Conservation (phyloP, 306 rosid species). For the Gillenia trifoliata region DNA sequence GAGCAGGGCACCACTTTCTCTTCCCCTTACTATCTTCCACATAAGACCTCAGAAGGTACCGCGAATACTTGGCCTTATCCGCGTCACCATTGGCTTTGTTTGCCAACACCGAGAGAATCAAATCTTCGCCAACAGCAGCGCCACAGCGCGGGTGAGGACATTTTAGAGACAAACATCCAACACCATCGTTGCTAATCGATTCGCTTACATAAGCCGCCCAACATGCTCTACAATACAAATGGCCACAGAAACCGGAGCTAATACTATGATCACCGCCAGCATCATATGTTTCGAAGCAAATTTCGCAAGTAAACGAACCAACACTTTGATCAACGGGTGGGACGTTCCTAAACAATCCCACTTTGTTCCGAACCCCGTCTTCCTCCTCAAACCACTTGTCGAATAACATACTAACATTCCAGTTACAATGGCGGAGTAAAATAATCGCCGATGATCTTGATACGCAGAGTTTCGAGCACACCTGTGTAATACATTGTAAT, state of each 20-base stretch:
- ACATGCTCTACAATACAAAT: slow-evolving; percentile 65
- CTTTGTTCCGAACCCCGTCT: slow-evolving; percentile 42
- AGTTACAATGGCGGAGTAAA: slow-evolving; percentile 66
- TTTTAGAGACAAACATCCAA: slow-evolving; percentile 74
- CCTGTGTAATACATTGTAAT: slow-evolving; percentile 54
- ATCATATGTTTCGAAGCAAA: slow-evolving; percentile 55
- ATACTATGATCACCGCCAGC: slow-evolving; percentile 26
- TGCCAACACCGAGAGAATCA: slow-evolving; percentile 40
- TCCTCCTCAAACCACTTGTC: slow-evolving; percentile 84
- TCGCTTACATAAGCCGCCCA: slow-evolving; percentile 70
- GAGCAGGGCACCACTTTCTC: slow-evolving; percentile 96
- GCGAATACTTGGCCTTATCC: slow-evolving; percentile 53
- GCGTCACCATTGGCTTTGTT: slow-evolving; percentile 13
- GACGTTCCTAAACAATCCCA: slow-evolving; percentile 54
- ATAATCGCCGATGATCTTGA: slow-evolving; percentile 49
- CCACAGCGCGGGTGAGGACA: slow-evolving; percentile 71
- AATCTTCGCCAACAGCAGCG: slow-evolving; percentile 63
- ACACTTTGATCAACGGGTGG: slow-evolving; percentile 24
- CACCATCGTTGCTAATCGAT: slow-evolving; percentile 59
- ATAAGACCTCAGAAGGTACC: slow-evolving; percentile 65
- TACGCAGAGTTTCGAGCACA: slow-evolving; percentile 54
- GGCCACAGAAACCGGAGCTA: slow-evolving; percentile 57
- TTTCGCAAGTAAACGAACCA: slow-evolving; percentile 47
- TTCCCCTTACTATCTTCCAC: slow-evolving; percentile 64
- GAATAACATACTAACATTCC: slow-evolving; percentile 62